A percentile compares a stretch with the other conserved stretches of the same genome.
phyloP scores from a whole-genome alignment of 768 basidiomycete genomes.

The Holtermannia corniformis region DNA sequence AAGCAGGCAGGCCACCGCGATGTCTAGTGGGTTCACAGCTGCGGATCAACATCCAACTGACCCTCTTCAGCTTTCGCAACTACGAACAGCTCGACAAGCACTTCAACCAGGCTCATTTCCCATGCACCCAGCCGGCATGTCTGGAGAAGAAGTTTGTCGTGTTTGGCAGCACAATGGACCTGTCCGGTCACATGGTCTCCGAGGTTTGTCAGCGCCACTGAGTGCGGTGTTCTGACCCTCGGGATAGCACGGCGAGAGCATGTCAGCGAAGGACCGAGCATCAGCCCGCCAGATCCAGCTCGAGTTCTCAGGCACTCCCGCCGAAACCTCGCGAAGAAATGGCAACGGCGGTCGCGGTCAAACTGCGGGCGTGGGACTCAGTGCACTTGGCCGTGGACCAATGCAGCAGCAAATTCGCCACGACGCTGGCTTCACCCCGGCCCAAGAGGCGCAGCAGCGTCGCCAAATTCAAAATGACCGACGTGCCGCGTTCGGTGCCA shows the following conservation, averaged over 20 bases:
- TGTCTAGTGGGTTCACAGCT: constrained; percentile 62
- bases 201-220: constrained; percentile 40
- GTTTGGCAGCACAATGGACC: constrained; percentile 74
- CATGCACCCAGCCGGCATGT: constrained; percentile 65
- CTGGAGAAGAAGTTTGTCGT: constrained; percentile 88
- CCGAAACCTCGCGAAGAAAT: constrained; percentile 4
- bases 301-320: constrained; percentile 20
- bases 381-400: constrained; percentile 6
- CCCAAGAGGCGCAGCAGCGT: constrained; percentile 17
- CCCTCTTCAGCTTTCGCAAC: constrained; percentile 56
- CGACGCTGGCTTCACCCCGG: constrained; percentile 6
- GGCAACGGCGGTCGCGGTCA: constrained; percentile 3
- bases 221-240: background rate
- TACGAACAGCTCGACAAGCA: constrained; percentile 57
- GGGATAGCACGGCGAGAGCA: constrained; percentile 35
- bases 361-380: background rate
- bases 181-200: constrained; percentile 83
- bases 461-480: constrained; percentile 13
- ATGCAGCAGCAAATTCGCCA: constrained; percentile 1
- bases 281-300: constrained; percentile 35
- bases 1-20: constrained; percentile 68
- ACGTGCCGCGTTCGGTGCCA: constrained; percentile 30
- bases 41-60: background rate
- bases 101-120: constrained; percentile 54
- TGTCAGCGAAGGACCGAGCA: constrained; percentile 36